Percentiles rank a stretch among this genome's conserved stretches.
Conservation (phyloP, 257 asterid species). For the Nicotiana sylvestris region DNA sequence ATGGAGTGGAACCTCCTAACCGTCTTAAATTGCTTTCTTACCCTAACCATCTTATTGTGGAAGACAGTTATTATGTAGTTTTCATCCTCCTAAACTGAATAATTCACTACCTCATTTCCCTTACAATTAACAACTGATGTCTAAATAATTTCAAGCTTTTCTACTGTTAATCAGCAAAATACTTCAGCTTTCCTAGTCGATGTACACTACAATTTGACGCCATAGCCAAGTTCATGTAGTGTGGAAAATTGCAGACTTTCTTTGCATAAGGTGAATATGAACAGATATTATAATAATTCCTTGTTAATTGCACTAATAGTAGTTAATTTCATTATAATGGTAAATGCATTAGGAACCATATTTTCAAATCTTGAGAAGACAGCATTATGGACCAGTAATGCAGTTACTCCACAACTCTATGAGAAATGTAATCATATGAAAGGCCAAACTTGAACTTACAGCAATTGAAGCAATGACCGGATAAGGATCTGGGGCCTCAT, state of each 20-base stretch:
- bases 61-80: neutral
- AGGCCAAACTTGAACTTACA: conserved; percentile 42
- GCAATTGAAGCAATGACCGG: conserved; percentile 79
- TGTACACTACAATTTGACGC: neutral
- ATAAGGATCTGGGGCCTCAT: conserved; percentile 97
- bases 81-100: neutral
- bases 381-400: neutral
- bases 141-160: neutral
- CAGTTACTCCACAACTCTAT: conserved; percentile 1
- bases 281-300: neutral
- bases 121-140: neutral
- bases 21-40: neutral
- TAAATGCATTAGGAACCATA: neutral
- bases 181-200: neutral
- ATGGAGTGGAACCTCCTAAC: neutral
- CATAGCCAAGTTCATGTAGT: neutral
- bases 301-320: neutral
- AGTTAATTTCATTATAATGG: too few species aligned
- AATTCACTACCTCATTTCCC: neutral
- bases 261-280: neutral
- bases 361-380: neutral
- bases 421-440: conserved; percentile 3
- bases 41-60: neutral
- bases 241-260: neutral
- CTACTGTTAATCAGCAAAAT: neutral